phyloP scores from a whole-genome alignment of 2,329 filamentous ascomycete genomes.

The Exophiala calicioides region DNA sequence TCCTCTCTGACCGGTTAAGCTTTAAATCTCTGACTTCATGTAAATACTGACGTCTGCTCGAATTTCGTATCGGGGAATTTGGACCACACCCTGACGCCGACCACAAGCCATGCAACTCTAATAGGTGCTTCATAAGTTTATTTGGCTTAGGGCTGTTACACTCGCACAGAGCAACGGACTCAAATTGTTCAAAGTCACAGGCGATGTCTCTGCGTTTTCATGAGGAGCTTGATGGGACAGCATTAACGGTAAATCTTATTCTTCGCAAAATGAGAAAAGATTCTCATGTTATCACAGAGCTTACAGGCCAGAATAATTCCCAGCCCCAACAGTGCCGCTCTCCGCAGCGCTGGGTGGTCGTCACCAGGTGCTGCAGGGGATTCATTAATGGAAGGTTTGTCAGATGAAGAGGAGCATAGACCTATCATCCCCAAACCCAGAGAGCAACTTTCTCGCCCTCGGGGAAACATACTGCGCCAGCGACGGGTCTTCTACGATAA shows the following conservation, averaged over 20 bases:
- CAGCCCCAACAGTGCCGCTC: neutral
- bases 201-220: too few relatives aligned
- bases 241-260: neutral
- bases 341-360: neutral
- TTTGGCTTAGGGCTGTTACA: too few relatives aligned
- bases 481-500: neutral
- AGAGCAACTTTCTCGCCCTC: neutral
- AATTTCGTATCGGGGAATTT: too few relatives aligned
- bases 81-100: too few relatives aligned
- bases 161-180: too few relatives aligned
- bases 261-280: neutral
- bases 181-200: too few relatives aligned
- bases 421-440: too few relatives aligned
- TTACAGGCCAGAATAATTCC: neutral
- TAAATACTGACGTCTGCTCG: too few relatives aligned
- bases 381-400: neutral
- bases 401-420: neutral
- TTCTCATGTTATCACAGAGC: neutral
- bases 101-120: too few relatives aligned
- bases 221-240: neutral
- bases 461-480: neutral
- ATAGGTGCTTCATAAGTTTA: too few relatives aligned
- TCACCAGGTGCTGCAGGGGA: neutral
- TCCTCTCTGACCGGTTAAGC: too few relatives aligned
- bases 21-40: too few relatives aligned